A percentile compares a stretch with the other conserved stretches of the same genome.
phyloP scores from a whole-genome alignment of 2,329 filamentous ascomycete species.

The Plenodomus tracheiphilus region DNA sequence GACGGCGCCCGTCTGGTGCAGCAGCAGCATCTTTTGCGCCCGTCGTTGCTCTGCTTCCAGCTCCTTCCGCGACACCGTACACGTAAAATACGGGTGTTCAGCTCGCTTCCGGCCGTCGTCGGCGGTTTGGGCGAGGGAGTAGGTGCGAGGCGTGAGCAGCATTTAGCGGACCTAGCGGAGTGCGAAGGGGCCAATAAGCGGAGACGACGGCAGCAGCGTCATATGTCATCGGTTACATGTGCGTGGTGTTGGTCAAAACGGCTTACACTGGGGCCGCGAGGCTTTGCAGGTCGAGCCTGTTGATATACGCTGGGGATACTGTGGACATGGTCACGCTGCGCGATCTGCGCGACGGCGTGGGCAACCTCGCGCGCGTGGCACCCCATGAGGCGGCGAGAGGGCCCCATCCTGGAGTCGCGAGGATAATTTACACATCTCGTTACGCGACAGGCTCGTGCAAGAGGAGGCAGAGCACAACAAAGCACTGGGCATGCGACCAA shows the following conservation, averaged over 20 bases:
- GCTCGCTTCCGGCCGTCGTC: conserved; percentile 37
- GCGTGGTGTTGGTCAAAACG: conserved; percentile 10
- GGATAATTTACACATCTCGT: background rate
- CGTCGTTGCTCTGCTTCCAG: conserved; percentile 35
- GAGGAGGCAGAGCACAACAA: background rate
- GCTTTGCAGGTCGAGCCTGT: background rate
- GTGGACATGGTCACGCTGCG: background rate
- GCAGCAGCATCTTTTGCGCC: conserved; percentile 71
- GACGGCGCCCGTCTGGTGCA: conserved; percentile 88
- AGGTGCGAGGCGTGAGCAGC: conserved; percentile 48
- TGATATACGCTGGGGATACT: background rate
- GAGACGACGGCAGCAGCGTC: conserved; percentile 16
- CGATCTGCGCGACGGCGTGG: background rate
- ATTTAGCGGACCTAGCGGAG: conserved; percentile 39
- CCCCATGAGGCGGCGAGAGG: background rate
- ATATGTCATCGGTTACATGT: conserved; percentile 11
- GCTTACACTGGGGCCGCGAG: background rate
- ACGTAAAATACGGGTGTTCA: conserved; percentile 39
- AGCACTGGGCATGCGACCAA: background rate
- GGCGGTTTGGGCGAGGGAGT: conserved; percentile 42
- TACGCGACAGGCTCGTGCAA: background rate
- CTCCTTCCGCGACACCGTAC: conserved; percentile 39
- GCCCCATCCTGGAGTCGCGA: background rate
- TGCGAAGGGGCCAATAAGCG: conserved; percentile 19
- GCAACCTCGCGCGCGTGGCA: background rate